Evolutionary conservation across 225 moss, liverwort and hornwort species (phyloP).

Genomic region (Marchantia polymorpha): DNA sequence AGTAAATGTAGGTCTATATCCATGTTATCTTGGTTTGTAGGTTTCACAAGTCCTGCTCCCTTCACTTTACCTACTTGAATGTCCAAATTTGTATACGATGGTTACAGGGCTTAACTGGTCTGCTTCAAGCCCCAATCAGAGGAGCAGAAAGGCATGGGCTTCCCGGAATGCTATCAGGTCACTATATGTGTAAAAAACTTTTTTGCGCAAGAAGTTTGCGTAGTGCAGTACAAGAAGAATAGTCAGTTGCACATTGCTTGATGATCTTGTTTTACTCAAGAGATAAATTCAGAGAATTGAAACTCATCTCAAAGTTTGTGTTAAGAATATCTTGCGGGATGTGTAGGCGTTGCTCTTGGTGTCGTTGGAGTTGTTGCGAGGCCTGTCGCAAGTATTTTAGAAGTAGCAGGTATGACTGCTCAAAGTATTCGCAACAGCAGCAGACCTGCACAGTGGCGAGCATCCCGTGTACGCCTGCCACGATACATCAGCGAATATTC

Average conservation of each 20-base stretch:
- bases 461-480: constrained; percentile 73
- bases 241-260: no score
- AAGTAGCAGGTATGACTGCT: constrained; percentile 93
- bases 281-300: no score
- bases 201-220: background rate
- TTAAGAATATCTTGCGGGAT: background rate
- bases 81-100: constrained; percentile 21
- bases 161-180: constrained; percentile 96
- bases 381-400: constrained; percentile 87
- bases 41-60: background rate
- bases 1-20: background rate
- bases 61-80: constrained; percentile 29
- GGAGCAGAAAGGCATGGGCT: constrained; percentile 97
- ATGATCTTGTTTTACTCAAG: no score
- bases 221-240: background rate
- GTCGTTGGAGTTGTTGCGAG: constrained; percentile 91
- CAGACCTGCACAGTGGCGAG: constrained; percentile 81
- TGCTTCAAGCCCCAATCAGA: constrained; percentile 88
- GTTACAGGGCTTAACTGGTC: constrained; percentile 81
- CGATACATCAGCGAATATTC: constrained; percentile 78
- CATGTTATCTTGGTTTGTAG: background rate
- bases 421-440: constrained; percentile 90
- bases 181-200: background rate
- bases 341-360: constrained; percentile 76
- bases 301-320: background rate